These are phyloP conservation scores for Aspergillus ibericus DNA, from an alignment of 2,329 filamentous ascomycete species.

Conservation along the genomic window DNA sequence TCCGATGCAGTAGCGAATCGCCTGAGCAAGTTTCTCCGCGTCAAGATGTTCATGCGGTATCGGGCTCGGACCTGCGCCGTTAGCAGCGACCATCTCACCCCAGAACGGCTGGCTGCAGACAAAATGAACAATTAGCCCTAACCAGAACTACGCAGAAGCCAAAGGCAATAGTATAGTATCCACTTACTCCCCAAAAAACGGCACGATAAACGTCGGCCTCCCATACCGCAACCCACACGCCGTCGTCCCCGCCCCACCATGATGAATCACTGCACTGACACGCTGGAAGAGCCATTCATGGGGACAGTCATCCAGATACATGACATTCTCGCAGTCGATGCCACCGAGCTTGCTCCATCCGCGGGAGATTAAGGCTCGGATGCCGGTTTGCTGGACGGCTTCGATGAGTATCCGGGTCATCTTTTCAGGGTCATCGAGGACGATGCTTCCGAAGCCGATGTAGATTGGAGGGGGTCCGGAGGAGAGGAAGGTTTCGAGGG, in stretches of 20 bases:
- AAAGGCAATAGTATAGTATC: too few species aligned
- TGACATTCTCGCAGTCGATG: conserved; percentile 38
- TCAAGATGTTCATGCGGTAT: conserved; percentile 49
- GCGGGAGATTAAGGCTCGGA: conserved; percentile 55
- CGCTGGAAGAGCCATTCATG: conserved; percentile 61
- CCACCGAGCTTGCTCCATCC: conserved; percentile 53
- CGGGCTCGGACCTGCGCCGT: conserved; percentile 51
- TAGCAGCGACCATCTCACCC: conserved; percentile 53
- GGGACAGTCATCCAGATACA: conserved; percentile 55
- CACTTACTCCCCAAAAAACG: conserved; percentile 56
- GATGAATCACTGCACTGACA: conserved; percentile 58
- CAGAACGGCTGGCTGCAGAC: conserved; percentile 50
- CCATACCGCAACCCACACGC: conserved; percentile 54
- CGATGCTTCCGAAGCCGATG: conserved; percentile 53
- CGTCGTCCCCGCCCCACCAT: conserved; percentile 62
- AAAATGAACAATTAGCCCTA: neutral
- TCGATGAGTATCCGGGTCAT: conserved; percentile 49
- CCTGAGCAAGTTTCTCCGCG: conserved; percentile 45
- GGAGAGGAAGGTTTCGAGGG: neutral
- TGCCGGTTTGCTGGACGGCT: conserved; percentile 48
- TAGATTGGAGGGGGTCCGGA: neutral
- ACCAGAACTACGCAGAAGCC: too few species aligned
- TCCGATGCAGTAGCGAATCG: conserved; percentile 47
- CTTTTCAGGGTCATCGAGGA: conserved; percentile 50
- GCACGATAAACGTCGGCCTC: conserved; percentile 56